These are phyloP conservation scores for Trichoderma hamatum DNA, from an alignment of 2,329 filamentous ascomycete species.

Conservation along the genomic window DNA sequence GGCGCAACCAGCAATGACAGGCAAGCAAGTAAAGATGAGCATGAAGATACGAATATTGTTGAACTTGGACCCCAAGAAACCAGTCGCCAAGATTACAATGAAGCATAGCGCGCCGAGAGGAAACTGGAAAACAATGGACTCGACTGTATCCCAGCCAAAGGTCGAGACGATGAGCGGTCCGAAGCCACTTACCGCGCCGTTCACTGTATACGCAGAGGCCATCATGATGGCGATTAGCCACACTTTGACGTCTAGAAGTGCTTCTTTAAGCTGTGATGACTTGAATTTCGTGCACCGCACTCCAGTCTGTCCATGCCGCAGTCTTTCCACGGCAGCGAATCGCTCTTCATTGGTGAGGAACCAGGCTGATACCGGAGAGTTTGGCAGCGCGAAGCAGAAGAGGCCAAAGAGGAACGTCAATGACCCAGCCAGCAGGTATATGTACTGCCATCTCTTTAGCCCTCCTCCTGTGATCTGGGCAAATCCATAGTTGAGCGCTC, in stretches of 20 bases:
- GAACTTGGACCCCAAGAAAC: conserved; percentile 63
- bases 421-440: conserved; percentile 66
- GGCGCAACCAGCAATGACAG: conserved; percentile 72
- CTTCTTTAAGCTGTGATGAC: conserved; percentile 59
- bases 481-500: conserved; percentile 68
- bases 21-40: conserved; percentile 67
- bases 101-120: conserved; percentile 71
- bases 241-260: conserved; percentile 61
- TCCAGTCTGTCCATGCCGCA: conserved; percentile 65
- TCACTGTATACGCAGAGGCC: conserved; percentile 71
- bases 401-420: conserved; percentile 67
- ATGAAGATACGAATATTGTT: conserved; percentile 67
- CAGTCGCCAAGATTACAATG: conserved; percentile 66
- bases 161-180: conserved; percentile 73
- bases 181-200: conserved; percentile 71
- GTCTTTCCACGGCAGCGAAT: conserved; percentile 64
- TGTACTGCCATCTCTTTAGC: conserved; percentile 68
- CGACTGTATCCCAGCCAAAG: conserved; percentile 65
- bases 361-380: conserved; percentile 68
- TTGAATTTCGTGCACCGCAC: conserved; percentile 65
- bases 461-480: conserved; percentile 60
- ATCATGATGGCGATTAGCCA: conserved; percentile 70
- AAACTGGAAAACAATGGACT: conserved; percentile 74
- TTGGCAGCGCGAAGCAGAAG: conserved; percentile 66
- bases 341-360: conserved; percentile 66